A percentile compares a stretch with the other conserved stretches of the same genome.
Conservation (phyloP, 2,329 filamentous ascomycete genomes). For the Davidsoniella neocaledoniae region DNA sequence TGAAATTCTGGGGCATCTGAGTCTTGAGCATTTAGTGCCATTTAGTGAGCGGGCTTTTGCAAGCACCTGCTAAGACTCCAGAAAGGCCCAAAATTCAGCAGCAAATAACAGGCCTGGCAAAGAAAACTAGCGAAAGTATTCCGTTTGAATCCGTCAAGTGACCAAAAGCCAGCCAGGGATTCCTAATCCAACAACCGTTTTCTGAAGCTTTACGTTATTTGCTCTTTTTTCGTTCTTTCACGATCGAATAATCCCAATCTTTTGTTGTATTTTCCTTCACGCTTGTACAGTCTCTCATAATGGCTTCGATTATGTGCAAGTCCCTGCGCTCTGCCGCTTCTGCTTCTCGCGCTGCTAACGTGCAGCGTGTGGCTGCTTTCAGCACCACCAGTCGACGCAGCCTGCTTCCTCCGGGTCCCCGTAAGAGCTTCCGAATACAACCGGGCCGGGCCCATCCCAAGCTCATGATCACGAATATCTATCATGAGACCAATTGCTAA, state of each 20-base stretch:
- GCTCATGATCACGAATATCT: not conserved
- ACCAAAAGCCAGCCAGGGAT: not conserved
- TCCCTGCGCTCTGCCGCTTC: conserved; percentile 29
- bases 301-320: conserved; percentile 41
- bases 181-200: not conserved
- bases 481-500: conserved; percentile 25
- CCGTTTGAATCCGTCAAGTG: not conserved
- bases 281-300: conserved; percentile 18
- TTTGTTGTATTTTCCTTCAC: not conserved
- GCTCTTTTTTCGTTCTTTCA: not conserved
- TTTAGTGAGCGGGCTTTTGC: not conserved
- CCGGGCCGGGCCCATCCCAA: not conserved
- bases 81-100: not conserved
- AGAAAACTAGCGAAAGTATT: not conserved
- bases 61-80: no score
- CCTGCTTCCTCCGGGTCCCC: conserved; percentile 71
- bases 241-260: not conserved
- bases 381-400: conserved; percentile 62
- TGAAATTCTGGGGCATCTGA: conserved; percentile 5
- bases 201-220: not conserved
- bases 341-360: conserved; percentile 16
- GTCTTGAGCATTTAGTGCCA: not conserved
- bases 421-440: conserved; percentile 32
- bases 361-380: conserved; percentile 55
- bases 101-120: not conserved